phyloP scores from a whole-genome alignment of 495 filamentous ascomycete species.

The Talaromyces borbonicus region DNA sequence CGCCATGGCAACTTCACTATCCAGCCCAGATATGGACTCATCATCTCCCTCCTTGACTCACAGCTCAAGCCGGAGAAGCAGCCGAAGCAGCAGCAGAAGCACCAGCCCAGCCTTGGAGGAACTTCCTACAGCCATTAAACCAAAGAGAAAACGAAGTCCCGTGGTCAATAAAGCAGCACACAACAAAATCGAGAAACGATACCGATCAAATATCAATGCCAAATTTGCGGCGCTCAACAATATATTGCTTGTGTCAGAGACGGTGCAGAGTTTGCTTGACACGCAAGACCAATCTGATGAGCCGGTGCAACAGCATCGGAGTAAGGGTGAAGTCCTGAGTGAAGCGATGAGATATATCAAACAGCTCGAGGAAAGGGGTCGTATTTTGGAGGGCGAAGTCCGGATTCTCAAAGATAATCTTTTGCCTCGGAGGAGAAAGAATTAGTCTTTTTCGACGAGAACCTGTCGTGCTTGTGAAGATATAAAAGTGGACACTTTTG shows the following conservation, averaged over 20 bases:
- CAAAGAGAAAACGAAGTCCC: background rate
- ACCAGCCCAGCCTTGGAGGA: background rate
- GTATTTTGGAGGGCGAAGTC: background rate
- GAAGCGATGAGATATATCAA: constrained; percentile 6
- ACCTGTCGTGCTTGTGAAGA: background rate
- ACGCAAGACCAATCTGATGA: background rate
- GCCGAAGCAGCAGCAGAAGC: constrained; percentile 3
- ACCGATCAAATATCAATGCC: constrained; percentile 7
- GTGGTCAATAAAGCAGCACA: constrained; percentile 2
- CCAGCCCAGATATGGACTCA: background rate
- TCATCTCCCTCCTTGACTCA: constrained; percentile 1
- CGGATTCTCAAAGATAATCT: constrained; percentile 6
- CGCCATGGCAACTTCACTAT: background rate
- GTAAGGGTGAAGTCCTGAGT: background rate
- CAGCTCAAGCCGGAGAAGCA: background rate
- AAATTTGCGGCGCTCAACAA: constrained; percentile 2
- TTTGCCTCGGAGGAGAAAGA: constrained; percentile 1
- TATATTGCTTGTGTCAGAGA: background rate
- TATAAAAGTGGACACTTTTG: background rate
- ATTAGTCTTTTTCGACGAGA: background rate
- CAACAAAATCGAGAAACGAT: constrained; percentile 8
- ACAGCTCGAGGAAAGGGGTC: constrained; percentile 1
- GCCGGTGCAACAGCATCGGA: constrained; percentile 2
- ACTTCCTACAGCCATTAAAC: background rate
- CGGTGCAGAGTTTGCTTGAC: background rate